Base-by-base conservation (phyloP, 2,329 filamentous ascomycete species). In the Botryotinia narcissicola region DNA sequence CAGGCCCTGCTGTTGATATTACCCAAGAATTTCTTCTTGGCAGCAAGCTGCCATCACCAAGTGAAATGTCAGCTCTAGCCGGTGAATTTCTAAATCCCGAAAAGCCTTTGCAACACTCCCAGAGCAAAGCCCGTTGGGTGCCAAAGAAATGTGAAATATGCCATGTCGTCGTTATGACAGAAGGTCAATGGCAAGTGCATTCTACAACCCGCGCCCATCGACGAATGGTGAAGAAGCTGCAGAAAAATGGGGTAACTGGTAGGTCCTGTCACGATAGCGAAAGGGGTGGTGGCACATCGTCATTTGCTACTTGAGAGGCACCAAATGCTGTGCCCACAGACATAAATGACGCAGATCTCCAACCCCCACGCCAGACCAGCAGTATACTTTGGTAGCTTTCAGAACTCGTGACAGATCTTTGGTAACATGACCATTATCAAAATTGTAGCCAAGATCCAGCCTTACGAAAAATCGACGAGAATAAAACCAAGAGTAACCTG, bases 101-200 rank as follows among this genome's bases (percentile, higher is more conserved):
- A 75, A 87, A 85, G 37, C 61, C 73, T 20, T 57, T 60, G 62
- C 83, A 85, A 76, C 71, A 84, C 35, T 77, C 82, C 22, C 79
- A 84, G 69, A 79, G 83, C 46, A 80, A 82, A 12, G 84, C 86
- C 73, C 79, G 84, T 2, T 87, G 85, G 81, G 79, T 84, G 40
- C 84, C 85, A 75, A 85, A 87, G 77, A 87, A 86, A 29, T 99
- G 96, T 79, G 90, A 93, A 4, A 77, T 90, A 0, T 99, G 96
- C 80, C 84, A 93, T 77, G 87, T 88, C 73, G 88, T 89, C 35
- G 82, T 87, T 7, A 80, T 90, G 71, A 89, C 87, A 4, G 87
- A 90, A 75, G 84, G 87, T 74, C 79, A 84, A 73, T 87, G 86
- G 86, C 76, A 83, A 71, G 78, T 76, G 63, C 86, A 88, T 76